Percentiles rank a stretch among this genome's conserved stretches.
Conservation (phyloP, 2,329 filamentous ascomycete species). For the Alternaria sp. region DNA sequence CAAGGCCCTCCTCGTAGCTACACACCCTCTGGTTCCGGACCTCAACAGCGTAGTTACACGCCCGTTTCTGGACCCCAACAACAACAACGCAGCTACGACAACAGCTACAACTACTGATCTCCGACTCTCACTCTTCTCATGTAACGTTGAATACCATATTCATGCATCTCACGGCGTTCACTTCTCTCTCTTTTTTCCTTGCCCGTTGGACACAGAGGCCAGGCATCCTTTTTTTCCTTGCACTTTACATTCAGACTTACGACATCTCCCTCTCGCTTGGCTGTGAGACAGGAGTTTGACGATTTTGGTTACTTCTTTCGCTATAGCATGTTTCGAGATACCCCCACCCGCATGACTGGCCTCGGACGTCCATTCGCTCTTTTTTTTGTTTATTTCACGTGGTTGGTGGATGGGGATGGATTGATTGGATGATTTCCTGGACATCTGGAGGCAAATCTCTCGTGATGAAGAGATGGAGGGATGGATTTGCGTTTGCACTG, state of each 20-base stretch:
- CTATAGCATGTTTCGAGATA: conserved; percentile 45
- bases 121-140: conserved; percentile 3
- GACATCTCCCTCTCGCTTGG: conserved; percentile 4
- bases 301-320: conserved; percentile 20
- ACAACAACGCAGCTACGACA: conserved; percentile 27
- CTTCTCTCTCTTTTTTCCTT: conserved; percentile 15
- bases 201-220: conserved; percentile 29
- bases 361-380: conserved; percentile 48
- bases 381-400: conserved; percentile 18
- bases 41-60: conserved; percentile 22
- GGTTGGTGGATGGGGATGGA: conserved; percentile 1
- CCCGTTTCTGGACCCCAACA: conserved; percentile 11
- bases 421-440: neutral
- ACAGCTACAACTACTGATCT: conserved; percentile 29
- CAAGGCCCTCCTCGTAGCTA: conserved; percentile 21
- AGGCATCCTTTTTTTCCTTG: conserved; percentile 7
- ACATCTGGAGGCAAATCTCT: neutral
- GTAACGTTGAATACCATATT: conserved; percentile 21
- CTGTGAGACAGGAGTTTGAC: conserved; percentile 8
- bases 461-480: neutral
- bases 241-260: conserved; percentile 9
- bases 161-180: conserved; percentile 29
- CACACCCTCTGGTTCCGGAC: conserved; percentile 13
- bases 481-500: neutral
- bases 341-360: conserved; percentile 42